phyloP scores from a whole-genome alignment of 1,284 basidiomycete genomes.

The Ustanciosporium gigantosporum region DNA sequence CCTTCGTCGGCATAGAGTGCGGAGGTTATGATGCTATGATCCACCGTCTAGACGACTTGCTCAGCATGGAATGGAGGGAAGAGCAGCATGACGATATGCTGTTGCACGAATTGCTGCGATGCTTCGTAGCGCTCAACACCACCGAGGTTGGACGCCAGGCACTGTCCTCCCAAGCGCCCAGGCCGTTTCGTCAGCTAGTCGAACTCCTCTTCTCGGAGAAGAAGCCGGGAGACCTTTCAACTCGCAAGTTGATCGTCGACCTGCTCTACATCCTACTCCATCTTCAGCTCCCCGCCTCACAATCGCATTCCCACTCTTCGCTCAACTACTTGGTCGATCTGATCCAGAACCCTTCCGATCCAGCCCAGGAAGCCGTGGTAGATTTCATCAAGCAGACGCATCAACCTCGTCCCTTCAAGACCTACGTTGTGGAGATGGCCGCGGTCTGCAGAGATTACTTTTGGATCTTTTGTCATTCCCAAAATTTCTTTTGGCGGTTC shows the following conservation, averaged over 20 bases:
- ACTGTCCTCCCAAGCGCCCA: slow-evolving; percentile 78
- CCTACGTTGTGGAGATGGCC: slow-evolving; percentile 83
- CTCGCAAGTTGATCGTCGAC: slow-evolving; percentile 87
- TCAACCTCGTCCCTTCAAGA: slow-evolving; percentile 82
- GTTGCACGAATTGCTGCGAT: slow-evolving; percentile 86
- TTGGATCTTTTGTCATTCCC: slow-evolving; percentile 94
- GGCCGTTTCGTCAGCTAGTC: slow-evolving; percentile 81
- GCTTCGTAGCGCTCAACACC: slow-evolving; percentile 88
- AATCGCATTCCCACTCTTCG: slow-evolving; percentile 23
- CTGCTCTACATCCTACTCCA: slow-evolving; percentile 66
- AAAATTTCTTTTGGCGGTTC: slow-evolving; percentile 85
- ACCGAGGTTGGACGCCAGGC: slow-evolving; percentile 74
- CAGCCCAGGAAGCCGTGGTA: slow-evolving; percentile 50
- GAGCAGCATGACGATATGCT: slow-evolving; percentile 97
- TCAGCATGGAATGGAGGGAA: slow-evolving; percentile 96
- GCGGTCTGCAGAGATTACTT: slow-evolving; percentile 94
- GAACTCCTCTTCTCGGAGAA: slow-evolving; percentile 91
- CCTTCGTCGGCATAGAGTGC: slow-evolving; percentile 71
- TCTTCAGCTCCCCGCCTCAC: slow-evolving; percentile 49
- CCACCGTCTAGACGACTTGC: slow-evolving; percentile 83
- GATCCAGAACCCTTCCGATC: slow-evolving; percentile 43
- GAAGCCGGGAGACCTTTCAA: slow-evolving; percentile 88
- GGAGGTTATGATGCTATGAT: slow-evolving; percentile 85
- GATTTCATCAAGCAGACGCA: slow-evolving; percentile 86
- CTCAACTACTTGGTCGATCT: slow-evolving; percentile 46